Base-by-base conservation (phyloP, 257 asterid species). In the Eucommia ulmoides region DNA sequence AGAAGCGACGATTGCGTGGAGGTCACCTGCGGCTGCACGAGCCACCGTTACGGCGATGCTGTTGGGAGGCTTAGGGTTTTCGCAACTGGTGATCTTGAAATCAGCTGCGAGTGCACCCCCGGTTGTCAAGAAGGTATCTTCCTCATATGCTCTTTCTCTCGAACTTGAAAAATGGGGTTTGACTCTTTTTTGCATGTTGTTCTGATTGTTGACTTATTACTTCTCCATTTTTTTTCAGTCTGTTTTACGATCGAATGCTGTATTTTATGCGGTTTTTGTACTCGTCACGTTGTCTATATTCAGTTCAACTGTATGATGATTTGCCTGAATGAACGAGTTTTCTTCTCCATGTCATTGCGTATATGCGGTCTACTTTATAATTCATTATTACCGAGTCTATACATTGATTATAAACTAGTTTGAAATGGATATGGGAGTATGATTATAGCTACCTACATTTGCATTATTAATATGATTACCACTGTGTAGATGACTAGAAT, bases 21-120 rank as follows among this genome's bases (percentile, higher is more conserved):
- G 56, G 79, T 75, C 70, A 75, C 55, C 72, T 75, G 83, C 55
- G 83, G 83, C 45, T 75, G 83, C 63, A 75, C 83, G 22, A 75
- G 83, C 54, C 83, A 75, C 33, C 74, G 76, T 15, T 75, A 75
- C 44, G 83, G 83, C n/a, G 83, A 75, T 54, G 83, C 83, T 38
- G 83, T 75, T 44, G 83, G 76, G 26, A 74, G 54, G 9, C 83
- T 75, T 72, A 72, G 74, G 83, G 76, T 75, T 75, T 75, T 68
- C 70, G 53, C 69, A 33, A 56, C 58, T 59, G 83, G 83, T 54
- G 75, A 61, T 38, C 83, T 75, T 45, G 76, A 62, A 65, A 75
- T 75, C 70, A 35, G 56, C 61, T 75, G 83, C 58, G 83, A 75
- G 50, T 75, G 83, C 64, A 72, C 79, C 41, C 76, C 83, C 49